A percentile compares a stretch with the other conserved stretches of the same genome.
phyloP scores from a whole-genome alignment of 257 asterid genomes.

The Asclepias syriaca region DNA sequence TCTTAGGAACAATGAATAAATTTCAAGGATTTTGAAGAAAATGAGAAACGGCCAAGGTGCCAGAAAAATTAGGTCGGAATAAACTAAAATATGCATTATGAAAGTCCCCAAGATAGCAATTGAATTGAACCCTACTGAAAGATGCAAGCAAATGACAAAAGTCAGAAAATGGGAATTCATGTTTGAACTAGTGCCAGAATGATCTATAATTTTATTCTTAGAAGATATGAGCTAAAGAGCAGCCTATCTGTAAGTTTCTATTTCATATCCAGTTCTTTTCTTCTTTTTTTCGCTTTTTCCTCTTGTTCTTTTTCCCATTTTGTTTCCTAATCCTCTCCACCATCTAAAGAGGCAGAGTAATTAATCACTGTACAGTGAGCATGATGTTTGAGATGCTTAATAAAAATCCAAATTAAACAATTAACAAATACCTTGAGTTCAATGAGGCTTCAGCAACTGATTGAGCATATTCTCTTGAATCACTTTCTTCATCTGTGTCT shows the following conservation, averaged over 20 bases:
- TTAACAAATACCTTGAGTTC: conserved; percentile 40
- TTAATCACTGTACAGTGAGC: neutral
- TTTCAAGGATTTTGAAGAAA: neutral
- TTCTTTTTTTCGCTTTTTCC: too few species aligned
- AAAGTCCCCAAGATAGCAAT: neutral
- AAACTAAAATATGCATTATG: too few species aligned
- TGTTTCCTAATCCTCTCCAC: neutral
- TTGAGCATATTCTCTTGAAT: conserved; percentile 24
- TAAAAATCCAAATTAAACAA: neutral
- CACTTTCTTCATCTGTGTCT: conserved; percentile 61
- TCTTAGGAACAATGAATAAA: neutral
- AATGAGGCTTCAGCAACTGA: conserved; percentile 30
- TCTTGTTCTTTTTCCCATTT: too few species aligned
- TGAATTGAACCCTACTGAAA: neutral
- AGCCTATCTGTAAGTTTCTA: neutral
- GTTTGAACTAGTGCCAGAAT: neutral
- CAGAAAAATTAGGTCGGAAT: too few species aligned
- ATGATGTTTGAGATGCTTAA: neutral
- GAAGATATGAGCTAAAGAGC: neutral
- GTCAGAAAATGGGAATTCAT: neutral
- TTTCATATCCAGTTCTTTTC: too few species aligned
- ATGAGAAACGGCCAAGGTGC: neutral
- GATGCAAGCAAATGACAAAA: neutral
- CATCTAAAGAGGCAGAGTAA: neutral
- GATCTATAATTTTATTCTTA: neutral